These are phyloP conservation scores for Cladophialophora immunda DNA, from an alignment of 2,329 filamentous ascomycete genomes.

Conservation along the genomic window DNA sequence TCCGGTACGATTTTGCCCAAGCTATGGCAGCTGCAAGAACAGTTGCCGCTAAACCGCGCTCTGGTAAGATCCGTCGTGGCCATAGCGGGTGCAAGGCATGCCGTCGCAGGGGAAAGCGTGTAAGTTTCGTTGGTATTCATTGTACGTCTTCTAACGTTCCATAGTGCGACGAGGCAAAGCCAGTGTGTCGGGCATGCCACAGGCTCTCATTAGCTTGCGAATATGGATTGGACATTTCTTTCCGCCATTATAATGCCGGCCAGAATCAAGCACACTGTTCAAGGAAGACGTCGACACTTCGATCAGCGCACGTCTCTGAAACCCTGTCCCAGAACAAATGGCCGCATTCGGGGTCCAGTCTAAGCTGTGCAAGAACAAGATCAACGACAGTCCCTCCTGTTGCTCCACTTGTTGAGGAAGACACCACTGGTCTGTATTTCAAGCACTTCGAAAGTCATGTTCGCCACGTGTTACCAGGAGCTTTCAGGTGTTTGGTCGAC, in stretches of 20 bases:
- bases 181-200: slow-evolving; percentile 16
- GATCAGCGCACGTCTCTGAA: background rate
- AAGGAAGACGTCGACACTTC: background rate
- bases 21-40: no score
- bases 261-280: background rate
- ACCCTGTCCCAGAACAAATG: no score
- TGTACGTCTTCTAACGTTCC: no score
- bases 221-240: slow-evolving; percentile 20
- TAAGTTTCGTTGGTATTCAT: no score
- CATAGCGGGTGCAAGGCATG: no score
- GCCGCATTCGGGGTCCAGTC: no score
- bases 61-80: no score
- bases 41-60: no score
- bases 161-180: slow-evolving; percentile 28
- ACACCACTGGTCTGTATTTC: slow-evolving; percentile 16
- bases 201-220: slow-evolving; percentile 17
- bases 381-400: background rate
- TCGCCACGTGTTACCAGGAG: slow-evolving; percentile 1
- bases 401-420: background rate
- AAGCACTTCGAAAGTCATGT: slow-evolving; percentile 26
- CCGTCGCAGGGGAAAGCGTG: no score
- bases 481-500: background rate
- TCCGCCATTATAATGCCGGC: background rate
- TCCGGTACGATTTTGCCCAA: no score
- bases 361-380: background rate